Conservation (phyloP, 2,329 filamentous ascomycete species). For the Ascosphaera pollenicola region DNA sequence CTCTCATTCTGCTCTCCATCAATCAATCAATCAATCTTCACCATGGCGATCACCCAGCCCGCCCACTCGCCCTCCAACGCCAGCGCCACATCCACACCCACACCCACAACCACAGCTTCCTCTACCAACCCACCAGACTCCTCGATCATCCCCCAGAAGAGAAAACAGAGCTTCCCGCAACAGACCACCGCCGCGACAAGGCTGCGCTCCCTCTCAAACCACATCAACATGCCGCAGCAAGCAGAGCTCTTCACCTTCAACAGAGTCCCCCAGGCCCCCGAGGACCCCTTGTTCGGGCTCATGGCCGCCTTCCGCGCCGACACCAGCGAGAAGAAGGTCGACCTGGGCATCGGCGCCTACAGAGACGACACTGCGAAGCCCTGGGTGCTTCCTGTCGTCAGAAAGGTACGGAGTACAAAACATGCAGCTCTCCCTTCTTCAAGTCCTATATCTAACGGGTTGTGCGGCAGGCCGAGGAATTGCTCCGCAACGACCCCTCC, state of each 20-base stretch:
- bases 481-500: slow-evolving; percentile 67
- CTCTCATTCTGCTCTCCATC: no score
- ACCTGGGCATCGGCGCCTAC: slow-evolving; percentile 89
- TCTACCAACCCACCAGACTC: no score
- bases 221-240: slow-evolving; percentile 5
- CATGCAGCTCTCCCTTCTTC: background rate
- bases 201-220: slow-evolving; percentile 5
- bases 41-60: no score
- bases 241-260: slow-evolving; percentile 50
- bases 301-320: slow-evolving; percentile 77
- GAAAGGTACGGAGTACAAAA: slow-evolving; percentile 41
- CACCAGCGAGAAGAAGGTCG: slow-evolving; percentile 56
- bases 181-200: slow-evolving; percentile 4
- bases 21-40: no score
- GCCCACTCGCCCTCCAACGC: no score
- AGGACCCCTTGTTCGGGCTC: slow-evolving; percentile 86
- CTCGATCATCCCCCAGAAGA: no score
- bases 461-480: slow-evolving; percentile 57
- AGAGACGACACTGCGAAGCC: slow-evolving; percentile 89
- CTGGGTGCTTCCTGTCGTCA: slow-evolving; percentile 90
- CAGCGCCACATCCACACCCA: no score
- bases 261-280: slow-evolving; percentile 69
- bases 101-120: no score
- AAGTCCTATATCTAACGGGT: background rate
- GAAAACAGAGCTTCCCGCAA: no score